Conservation (phyloP, 805 yeast genomes). For the Candida incommunis region DNA sequence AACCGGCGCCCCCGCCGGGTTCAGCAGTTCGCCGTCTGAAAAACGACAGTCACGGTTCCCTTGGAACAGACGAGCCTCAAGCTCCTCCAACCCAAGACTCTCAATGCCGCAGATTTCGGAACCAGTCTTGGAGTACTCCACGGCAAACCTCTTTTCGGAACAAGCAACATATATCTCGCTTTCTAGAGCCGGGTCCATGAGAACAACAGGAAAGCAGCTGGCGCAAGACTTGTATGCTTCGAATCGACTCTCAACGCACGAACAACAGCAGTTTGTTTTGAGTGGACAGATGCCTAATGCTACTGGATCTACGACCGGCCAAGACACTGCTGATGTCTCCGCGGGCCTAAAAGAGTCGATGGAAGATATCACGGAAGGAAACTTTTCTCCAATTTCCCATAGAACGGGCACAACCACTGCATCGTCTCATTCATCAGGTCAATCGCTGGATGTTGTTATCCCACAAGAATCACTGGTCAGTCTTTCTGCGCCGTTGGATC, state of each 20-base stretch:
- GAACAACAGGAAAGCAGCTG: not conserved
- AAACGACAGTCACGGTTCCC: not conserved
- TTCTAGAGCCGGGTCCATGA: not conserved
- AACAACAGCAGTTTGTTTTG: not conserved
- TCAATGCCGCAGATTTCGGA: conserved; percentile 10
- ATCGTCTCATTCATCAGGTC: conserved; percentile 1
- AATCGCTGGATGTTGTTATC: not conserved
- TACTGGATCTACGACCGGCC: not conserved
- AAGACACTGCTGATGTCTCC: no score
- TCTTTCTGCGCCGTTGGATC: not conserved
- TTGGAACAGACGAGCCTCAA: not conserved
- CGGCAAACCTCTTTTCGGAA: conserved; percentile 9
- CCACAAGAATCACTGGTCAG: not conserved
- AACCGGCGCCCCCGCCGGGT: not conserved
- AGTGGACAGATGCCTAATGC: not conserved
- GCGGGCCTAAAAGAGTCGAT: not conserved
- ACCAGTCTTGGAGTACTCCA: conserved; percentile 13
- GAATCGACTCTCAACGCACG: not conserved
- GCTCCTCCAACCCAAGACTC: not conserved
- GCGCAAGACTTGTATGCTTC: conserved; percentile 1
- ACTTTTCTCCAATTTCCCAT: not conserved
- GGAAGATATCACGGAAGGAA: not conserved
- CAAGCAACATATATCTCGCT: not conserved
- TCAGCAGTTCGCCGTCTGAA: not conserved
- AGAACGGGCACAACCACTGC: not conserved